Evolutionary conservation across 2,329 filamentous ascomycete genomes (phyloP).

Genomic region (Cercospora sojina): DNA sequence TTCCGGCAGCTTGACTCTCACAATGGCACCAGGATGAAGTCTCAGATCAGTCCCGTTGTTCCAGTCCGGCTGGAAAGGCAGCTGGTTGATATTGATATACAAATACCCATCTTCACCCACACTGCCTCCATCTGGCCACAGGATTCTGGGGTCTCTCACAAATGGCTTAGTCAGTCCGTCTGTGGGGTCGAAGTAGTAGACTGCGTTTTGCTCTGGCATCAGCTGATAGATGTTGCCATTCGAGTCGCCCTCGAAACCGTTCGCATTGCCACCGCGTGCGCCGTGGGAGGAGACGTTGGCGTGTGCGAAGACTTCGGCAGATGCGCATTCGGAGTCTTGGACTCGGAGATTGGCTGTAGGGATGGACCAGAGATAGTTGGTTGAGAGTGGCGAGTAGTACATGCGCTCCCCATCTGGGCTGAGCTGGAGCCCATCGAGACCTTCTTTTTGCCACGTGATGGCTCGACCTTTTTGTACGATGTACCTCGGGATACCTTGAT

Average conservation of each 20-base stretch:
- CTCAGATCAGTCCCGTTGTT: conserved; percentile 48
- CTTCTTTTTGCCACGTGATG: conserved; percentile 35
- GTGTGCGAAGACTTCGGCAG: conserved; percentile 45
- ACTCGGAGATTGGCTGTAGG: conserved; percentile 37
- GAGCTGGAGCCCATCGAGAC: conserved; percentile 43
- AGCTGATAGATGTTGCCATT: conserved; percentile 49
- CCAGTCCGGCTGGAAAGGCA: conserved; percentile 51
- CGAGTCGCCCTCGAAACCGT: conserved; percentile 48
- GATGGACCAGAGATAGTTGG: conserved; percentile 39
- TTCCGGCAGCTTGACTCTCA: conserved; percentile 46
- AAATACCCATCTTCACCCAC: conserved; percentile 48
- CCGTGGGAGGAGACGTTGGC: conserved; percentile 50
- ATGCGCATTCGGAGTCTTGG: conserved; percentile 32
- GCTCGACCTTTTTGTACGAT: conserved; percentile 31
- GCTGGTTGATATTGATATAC: conserved; percentile 53
- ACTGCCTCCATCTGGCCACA: conserved; percentile 48
- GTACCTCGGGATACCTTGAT: conserved; percentile 38
- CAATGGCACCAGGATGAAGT: conserved; percentile 46
- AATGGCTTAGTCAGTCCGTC: conserved; percentile 41
- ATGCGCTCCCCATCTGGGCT: conserved; percentile 41
- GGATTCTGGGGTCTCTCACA: conserved; percentile 45
- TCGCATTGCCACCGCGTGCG: conserved; percentile 47
- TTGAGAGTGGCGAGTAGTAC: conserved; percentile 47
- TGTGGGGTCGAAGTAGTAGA: conserved; percentile 47
- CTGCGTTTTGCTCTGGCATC: conserved; percentile 49